Conservation (phyloP, 176 grass and related monocot genomes). For the Oryza glumipatula region DNA sequence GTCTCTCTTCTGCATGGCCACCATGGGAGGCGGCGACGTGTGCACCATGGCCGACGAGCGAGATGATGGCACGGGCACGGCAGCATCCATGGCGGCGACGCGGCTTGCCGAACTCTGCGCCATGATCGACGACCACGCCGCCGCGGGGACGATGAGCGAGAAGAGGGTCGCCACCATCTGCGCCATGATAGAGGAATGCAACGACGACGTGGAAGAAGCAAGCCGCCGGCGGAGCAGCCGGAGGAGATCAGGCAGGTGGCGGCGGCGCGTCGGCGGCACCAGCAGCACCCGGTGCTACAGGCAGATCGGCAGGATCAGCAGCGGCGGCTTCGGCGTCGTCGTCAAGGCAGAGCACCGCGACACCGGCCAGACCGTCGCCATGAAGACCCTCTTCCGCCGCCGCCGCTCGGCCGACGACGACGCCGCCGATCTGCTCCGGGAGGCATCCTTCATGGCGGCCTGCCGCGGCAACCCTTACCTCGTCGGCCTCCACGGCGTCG, state of each 20-base stretch:
- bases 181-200: conserved; percentile 27
- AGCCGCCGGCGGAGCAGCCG: neutral
- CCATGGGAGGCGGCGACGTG: neutral
- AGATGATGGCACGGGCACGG: neutral
- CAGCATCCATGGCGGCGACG: neutral
- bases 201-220: neutral
- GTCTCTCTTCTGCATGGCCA: neutral
- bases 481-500: conserved; percentile 37
- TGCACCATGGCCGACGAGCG: neutral
- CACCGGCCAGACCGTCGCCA: conserved; percentile 44
- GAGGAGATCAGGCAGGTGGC: neutral
- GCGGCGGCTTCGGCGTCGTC: conserved; percentile 20
- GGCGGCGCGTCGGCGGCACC: conserved; percentile 22
- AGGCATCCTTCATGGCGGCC: conserved; percentile 8
- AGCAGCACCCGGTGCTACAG: conserved; percentile 26
- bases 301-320: conserved; percentile 19
- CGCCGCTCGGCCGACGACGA: neutral
- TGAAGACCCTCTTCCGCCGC: conserved; percentile 22
- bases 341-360: conserved; percentile 17
- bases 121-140: conserved; percentile 3
- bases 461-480: conserved; percentile 26
- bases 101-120: neutral
- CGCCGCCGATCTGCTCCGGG: neutral
- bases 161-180: conserved; percentile 3
- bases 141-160: neutral